phyloP scores from a whole-genome alignment of 2,329 filamentous ascomycete species.

The Epicoccum nigrum region DNA sequence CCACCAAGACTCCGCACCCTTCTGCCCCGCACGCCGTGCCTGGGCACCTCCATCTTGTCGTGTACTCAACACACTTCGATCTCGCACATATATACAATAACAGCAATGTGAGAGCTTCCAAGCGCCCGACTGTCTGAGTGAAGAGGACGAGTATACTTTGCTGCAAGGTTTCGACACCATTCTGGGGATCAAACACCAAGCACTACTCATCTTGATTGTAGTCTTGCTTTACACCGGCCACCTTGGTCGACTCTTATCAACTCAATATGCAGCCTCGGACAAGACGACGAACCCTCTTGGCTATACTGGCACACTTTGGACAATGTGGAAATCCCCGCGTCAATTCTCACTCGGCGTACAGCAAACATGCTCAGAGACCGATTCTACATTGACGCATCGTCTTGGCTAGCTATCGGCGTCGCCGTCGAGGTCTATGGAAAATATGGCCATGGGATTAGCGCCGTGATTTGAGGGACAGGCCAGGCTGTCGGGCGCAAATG shows the following conservation, averaged over 20 bases:
- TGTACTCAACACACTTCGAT: no score
- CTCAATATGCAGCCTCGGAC: constrained; percentile 4
- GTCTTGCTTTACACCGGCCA: constrained; percentile 1
- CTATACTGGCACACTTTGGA: neutral
- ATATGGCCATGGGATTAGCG: constrained; percentile 6
- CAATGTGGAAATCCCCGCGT: neutral
- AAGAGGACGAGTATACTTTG: no score
- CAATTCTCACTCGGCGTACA: constrained; percentile 1
- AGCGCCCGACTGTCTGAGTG: no score
- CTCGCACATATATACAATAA: no score
- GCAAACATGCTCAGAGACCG: neutral
- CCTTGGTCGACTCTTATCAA: constrained; percentile 11
- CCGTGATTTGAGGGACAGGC: constrained; percentile 1
- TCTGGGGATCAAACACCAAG: neutral
- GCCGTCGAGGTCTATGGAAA: constrained; percentile 3
- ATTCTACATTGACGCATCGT: neutral
- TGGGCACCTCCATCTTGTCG: no score
- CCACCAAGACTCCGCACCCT: no score
- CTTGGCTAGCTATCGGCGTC: constrained; percentile 6
- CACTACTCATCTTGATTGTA: neutral
- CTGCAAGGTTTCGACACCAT: no score
- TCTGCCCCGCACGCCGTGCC: no score
- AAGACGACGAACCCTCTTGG: constrained; percentile 16
- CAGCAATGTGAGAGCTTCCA: no score
- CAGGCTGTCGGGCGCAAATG: neutral